A percentile compares a stretch with the other conserved stretches of the same genome.
Evolutionary conservation across 192 early-diverging fungal species (phyloP).

Genomic region (Entomortierella beljakovae): DNA sequence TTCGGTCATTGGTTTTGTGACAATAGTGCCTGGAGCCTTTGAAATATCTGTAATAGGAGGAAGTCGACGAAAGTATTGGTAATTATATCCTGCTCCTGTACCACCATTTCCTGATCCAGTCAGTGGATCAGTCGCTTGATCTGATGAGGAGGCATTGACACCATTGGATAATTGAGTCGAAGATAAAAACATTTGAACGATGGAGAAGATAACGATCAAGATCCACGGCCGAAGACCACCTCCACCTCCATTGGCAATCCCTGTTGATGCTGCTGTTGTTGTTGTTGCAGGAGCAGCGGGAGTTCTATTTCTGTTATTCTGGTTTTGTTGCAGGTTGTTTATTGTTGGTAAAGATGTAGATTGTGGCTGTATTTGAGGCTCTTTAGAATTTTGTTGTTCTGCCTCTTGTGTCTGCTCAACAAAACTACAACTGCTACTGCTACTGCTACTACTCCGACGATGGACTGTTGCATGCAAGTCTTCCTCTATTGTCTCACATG

Average conservation of each 20-base stretch:
- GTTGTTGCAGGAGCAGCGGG: too few relatives aligned
- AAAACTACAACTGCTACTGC: too few relatives aligned
- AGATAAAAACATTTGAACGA: conserved; percentile 38
- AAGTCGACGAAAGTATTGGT: conserved; percentile 29
- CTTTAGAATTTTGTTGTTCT: neutral
- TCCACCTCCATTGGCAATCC: neutral
- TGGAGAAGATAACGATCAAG: conserved; percentile 23
- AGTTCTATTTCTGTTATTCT: neutral
- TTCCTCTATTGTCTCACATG: neutral
- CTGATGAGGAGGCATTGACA: conserved; percentile 35
- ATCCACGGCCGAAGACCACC: conserved; percentile 32
- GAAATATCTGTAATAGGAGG: conserved; percentile 13
- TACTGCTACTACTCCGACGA: neutral
- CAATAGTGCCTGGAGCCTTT: conserved; percentile 28
- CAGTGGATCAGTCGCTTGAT: neutral
- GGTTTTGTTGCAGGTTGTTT: too few relatives aligned
- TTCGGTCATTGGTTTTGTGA: conserved; percentile 43
- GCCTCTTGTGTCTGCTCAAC: neutral
- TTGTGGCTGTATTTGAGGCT: too few relatives aligned
- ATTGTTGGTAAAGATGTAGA: too few relatives aligned
- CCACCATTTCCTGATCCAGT: neutral
- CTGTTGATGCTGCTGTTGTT: neutral
- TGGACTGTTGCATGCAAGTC: neutral
- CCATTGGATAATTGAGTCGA: conserved; percentile 30
- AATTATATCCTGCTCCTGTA: neutral